Percentiles rank a stretch among this genome's conserved stretches.
These are phyloP conservation scores for Umbellularia californica DNA, from an alignment of 164 flowering plant genomes.

Conservation along the genomic window DNA sequence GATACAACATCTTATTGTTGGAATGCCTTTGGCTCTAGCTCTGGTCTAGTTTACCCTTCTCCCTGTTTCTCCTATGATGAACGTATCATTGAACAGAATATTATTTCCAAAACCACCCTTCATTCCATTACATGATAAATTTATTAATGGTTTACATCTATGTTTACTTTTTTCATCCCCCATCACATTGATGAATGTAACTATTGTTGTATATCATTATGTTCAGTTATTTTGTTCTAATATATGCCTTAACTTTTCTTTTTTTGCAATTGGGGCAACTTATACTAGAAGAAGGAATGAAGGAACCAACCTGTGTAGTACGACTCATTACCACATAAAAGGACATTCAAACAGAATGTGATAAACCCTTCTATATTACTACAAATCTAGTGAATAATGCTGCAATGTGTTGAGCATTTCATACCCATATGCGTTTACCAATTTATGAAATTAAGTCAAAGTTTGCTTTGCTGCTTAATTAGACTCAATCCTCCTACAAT, in stretches of 20 bases:
- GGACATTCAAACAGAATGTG: no score
- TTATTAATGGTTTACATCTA: background rate
- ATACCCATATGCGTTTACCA: no score
- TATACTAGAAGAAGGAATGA: background rate
- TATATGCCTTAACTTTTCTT: background rate
- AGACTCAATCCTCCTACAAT: no score
- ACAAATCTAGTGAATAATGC: no score
- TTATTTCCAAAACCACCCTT: constrained; percentile 11
- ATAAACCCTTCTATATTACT: no score
- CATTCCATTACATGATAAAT: constrained; percentile 10
- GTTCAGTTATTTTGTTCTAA: background rate
- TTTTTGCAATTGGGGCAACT: background rate
- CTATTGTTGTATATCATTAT: background rate
- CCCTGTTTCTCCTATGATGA: constrained; percentile 45
- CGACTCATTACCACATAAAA: no score
- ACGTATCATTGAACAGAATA: constrained; percentile 29
- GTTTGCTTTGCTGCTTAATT: no score
- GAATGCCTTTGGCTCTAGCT: constrained; percentile 63
- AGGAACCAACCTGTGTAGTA: no score
- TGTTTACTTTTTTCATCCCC: background rate
- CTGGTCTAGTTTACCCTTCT: constrained; percentile 52
- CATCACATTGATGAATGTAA: background rate
- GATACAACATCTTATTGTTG: constrained; percentile 61
- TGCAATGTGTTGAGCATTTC: no score
- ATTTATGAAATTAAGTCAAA: no score